Conservation (phyloP, 345 rosid genomes). For the Hypericum androsaemum region DNA sequence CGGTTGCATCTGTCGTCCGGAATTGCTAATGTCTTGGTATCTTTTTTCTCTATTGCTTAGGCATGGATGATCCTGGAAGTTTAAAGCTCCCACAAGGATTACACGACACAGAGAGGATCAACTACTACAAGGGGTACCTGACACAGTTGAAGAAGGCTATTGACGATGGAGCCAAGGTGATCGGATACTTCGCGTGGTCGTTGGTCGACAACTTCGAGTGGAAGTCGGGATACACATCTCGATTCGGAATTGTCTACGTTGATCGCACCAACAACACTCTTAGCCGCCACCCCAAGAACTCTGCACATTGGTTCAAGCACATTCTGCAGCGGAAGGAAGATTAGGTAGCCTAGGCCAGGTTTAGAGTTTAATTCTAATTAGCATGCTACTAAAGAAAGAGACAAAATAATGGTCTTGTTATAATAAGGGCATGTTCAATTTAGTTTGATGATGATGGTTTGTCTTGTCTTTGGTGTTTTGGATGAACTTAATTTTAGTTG, state of each 20-base stretch:
- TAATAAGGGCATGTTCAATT: no score
- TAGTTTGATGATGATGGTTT: no score
- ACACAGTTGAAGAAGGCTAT: conserved; percentile 74
- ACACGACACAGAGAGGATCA: conserved; percentile 68
- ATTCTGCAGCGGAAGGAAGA: conserved; percentile 34
- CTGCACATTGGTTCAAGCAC: conserved; percentile 79
- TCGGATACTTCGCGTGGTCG: conserved; percentile 93
- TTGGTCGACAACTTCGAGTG: conserved; percentile 95
- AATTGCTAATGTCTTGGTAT: no score
- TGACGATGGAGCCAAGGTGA: conserved; percentile 72
- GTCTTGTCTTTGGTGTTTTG: conserved; percentile 36
- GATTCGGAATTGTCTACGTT: conserved; percentile 89
- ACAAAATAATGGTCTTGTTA: conserved; percentile 16
- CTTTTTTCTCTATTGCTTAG: conserved; percentile 17
- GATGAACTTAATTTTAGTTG: conserved; percentile 72
- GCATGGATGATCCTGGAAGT: conserved; percentile 92
- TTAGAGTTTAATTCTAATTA: conserved; percentile 9
- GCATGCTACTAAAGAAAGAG: conserved; percentile 22
- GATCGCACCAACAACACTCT: conserved; percentile 39
- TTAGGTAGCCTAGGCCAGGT: conserved; percentile 2
- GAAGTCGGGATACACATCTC: conserved; percentile 82
- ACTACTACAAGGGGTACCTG: conserved; percentile 61
- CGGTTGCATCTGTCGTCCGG: no score
- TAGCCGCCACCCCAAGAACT: conserved; percentile 85
- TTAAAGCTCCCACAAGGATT: conserved; percentile 55